Conservation (phyloP, 305 asterid genomes). For the Ajuga reptans region DNA sequence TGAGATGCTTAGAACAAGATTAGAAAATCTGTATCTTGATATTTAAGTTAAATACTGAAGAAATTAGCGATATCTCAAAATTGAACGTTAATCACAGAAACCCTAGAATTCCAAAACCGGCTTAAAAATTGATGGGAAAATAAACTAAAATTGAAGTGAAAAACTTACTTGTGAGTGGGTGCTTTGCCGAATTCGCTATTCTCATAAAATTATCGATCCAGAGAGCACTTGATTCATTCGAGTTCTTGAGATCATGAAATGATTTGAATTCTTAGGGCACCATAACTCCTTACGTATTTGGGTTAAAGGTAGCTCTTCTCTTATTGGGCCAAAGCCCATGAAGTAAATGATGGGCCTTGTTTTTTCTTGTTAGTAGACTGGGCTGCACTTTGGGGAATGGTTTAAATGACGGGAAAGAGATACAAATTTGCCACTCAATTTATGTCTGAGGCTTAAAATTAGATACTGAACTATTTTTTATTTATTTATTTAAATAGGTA, state of each 20-base stretch:
- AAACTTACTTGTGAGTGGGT: not conserved
- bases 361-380: too few relatives aligned
- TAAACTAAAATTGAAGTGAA: not conserved
- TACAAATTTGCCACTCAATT: too few relatives aligned
- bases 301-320: not conserved
- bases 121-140: not conserved
- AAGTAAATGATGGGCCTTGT: not conserved
- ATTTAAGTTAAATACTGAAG: too few relatives aligned
- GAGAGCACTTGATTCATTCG: not conserved
- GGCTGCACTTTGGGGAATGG: too few relatives aligned
- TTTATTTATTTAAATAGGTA: too few relatives aligned
- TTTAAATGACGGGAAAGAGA: too few relatives aligned
- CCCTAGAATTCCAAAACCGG: slow-evolving; percentile 26
- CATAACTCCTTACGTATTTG: too few relatives aligned
- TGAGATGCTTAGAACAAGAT: too few relatives aligned
- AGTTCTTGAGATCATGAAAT: not conserved
- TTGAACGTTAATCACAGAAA: slow-evolving; percentile 3
- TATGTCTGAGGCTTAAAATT: too few relatives aligned
- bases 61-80: not conserved
- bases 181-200: not conserved
- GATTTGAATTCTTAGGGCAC: not conserved
- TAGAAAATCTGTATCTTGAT: too few relatives aligned
- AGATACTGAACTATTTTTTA: too few relatives aligned
- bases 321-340: slow-evolving; percentile 11
- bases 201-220: not conserved